phyloP scores from a whole-genome alignment of 1,139 yeast species.

The Pichia sp. region DNA sequence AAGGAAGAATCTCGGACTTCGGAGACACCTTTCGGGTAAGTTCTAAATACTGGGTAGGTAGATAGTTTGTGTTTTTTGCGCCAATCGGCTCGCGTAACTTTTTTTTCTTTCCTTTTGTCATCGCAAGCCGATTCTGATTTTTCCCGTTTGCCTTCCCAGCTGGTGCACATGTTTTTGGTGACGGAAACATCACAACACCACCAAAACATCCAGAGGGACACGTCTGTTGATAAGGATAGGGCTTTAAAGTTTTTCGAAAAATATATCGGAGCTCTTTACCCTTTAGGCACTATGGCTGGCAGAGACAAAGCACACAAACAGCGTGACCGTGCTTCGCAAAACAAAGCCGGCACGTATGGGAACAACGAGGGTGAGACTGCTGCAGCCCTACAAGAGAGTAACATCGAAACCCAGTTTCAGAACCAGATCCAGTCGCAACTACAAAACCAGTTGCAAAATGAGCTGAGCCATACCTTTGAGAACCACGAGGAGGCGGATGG shows the following conservation, averaged over 20 bases:
- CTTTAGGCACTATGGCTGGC: not conserved
- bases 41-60: not conserved
- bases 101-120: not conserved
- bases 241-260: not conserved
- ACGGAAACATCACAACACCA: constrained; percentile 25
- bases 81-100: not conserved
- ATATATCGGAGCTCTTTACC: not conserved
- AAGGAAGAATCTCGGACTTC: constrained; percentile 56
- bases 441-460: constrained; percentile 12
- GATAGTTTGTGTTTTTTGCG: not conserved
- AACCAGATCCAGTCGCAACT: constrained; percentile 16
- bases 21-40: constrained; percentile 28
- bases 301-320: constrained; percentile 10
- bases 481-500: not conserved
- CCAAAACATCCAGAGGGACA: constrained; percentile 3
- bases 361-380: not conserved
- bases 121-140: not conserved
- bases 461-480: constrained; percentile 1
- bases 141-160: not conserved
- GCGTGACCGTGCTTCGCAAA: not conserved
- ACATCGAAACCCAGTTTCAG: constrained; percentile 12
- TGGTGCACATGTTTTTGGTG: constrained; percentile 13
- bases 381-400: not conserved
- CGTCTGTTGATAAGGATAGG: not conserved
- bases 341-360: not conserved